Percentiles rank a stretch among this genome's conserved stretches.
Evolutionary conservation across 257 asterid genomes (phyloP).

Genomic region (Solanum sitiens): DNA sequence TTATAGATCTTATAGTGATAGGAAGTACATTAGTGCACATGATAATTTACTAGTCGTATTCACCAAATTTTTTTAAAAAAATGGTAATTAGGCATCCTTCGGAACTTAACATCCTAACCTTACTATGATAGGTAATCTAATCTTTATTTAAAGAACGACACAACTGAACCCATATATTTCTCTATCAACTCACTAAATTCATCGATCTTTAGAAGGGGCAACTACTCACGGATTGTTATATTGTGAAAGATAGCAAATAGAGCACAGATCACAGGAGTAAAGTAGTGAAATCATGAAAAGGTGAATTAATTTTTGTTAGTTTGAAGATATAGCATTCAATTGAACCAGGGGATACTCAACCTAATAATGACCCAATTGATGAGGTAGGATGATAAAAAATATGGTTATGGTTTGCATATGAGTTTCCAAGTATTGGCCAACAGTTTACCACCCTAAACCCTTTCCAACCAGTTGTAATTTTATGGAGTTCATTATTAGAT

Average conservation of each 20-base stretch:
- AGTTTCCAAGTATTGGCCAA: background rate
- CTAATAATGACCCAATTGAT: background rate
- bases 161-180: background rate
- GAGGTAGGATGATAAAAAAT: background rate
- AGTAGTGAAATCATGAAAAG: background rate
- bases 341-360: background rate
- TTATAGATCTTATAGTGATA: background rate
- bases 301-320: background rate
- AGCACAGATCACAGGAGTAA: background rate
- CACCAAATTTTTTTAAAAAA: background rate
- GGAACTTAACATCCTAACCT: background rate
- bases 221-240: background rate
- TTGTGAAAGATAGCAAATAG: background rate
- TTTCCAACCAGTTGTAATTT: background rate
- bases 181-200: background rate
- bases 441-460: background rate
- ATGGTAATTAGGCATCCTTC: background rate
- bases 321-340: background rate
- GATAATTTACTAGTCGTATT: background rate
- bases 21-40: background rate
- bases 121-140: background rate
- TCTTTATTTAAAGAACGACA: background rate
- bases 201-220: background rate
- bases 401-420: background rate
- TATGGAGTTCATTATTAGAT: background rate